Evolutionary conservation across 495 filamentous ascomycete species (phyloP).

Genomic region (Cercophora samala): DNA sequence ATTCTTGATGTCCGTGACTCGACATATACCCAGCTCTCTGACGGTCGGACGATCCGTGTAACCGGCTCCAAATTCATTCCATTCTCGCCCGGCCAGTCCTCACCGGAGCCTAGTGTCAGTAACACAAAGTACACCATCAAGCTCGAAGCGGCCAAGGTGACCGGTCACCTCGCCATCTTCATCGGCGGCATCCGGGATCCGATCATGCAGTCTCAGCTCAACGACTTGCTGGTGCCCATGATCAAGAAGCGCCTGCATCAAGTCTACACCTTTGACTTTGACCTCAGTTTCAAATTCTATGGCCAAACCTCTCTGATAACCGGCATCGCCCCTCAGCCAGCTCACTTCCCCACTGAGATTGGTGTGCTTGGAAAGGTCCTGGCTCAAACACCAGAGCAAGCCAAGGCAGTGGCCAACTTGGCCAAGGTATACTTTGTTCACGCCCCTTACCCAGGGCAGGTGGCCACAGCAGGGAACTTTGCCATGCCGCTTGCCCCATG

Average conservation of each 20-base stretch:
- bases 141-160: conserved; percentile 40
- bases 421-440: conserved; percentile 41
- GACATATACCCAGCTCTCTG: conserved; percentile 39
- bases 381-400: conserved; percentile 41
- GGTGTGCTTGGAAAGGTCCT: conserved; percentile 44
- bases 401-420: conserved; percentile 36
- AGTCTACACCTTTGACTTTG: conserved; percentile 22
- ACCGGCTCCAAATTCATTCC: conserved; percentile 38
- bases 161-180: conserved; percentile 45
- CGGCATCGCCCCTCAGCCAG: neutral
- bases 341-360: conserved; percentile 28
- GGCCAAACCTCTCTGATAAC: conserved; percentile 24
- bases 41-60: conserved; percentile 40
- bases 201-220: conserved; percentile 13
- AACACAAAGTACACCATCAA: conserved; percentile 41
- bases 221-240: conserved; percentile 30
- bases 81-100: neutral
- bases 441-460: conserved; percentile 43
- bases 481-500: conserved; percentile 28
- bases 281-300: conserved; percentile 44
- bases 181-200: conserved; percentile 47
- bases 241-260: conserved; percentile 27
- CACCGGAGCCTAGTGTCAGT: neutral
- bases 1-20: conserved; percentile 37
- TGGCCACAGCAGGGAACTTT: conserved; percentile 47